Base-by-base conservation (phyloP, 2,329 filamentous ascomycete genomes). In the Fusarium robinianum region DNA sequence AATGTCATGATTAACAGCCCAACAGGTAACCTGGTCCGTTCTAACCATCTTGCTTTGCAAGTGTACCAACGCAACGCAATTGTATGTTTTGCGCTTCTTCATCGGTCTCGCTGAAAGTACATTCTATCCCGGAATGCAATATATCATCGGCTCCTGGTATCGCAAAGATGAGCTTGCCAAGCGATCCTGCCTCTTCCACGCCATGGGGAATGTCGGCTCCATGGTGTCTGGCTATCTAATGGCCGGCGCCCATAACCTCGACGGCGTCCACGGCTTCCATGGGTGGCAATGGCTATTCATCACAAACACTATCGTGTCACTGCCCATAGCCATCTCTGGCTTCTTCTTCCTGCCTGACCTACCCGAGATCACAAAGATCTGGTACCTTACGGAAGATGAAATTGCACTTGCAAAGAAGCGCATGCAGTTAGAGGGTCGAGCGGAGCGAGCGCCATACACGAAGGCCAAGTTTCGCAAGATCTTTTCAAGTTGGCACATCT, bases 401-500 rank as follows among this genome's bases (percentile, higher is more conserved):
- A 60, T 63, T 1, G 51, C 53, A 2, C 34, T 67, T 0, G 62
- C 65, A 0, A 55, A 62, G 26, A 57, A 46, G 8, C 58, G 63
- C 1, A 64, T 68, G 65, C 47, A 64, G 31, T 62, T 74, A 2
- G 75, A 77, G 43, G 74, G 74, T 0, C 67, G 73, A 4, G 74
- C 72, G 1, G 63, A 67, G 16, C 56, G 74, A 0, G 64, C 67
- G 0, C 65, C 66, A 0, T 75, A 67, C 41, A 74, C 70, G 0
- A 67, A 61, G 29, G 55, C 62, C 64, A 85, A 83, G 62, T 59
- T 86, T 18, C 72, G 72, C 57, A 80, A 77, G 56, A 85, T 86
- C 22, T 78, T 86, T 43, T 72, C 72, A 0, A 79, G 77, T 6
- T 87, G 84, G 84, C 83, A 83, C 41, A 79, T 87, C 1, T 87